Base-by-base conservation (phyloP, 768 basidiomycete genomes). In the Lenzites betulinus region DNA sequence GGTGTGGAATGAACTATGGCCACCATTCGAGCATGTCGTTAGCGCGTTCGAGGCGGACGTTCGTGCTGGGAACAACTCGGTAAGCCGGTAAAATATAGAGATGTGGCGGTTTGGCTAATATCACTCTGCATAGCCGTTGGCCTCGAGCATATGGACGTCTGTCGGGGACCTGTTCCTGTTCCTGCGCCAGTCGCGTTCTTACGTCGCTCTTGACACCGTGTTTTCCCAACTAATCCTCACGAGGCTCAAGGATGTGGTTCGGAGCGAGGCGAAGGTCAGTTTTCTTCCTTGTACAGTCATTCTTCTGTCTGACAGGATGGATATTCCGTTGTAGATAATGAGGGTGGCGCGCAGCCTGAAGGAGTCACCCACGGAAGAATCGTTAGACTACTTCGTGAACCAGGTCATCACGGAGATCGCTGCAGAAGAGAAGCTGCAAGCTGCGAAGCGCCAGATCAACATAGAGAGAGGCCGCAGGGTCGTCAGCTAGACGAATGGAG, bases 1-100 rank as follows among this genome's bases (percentile, higher is more conserved):
- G 42, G 78, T 90, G 11, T 92, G 90, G 90, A 90, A 89, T 66
- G 86, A 89, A 65, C 70, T 92, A 8, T 92, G 89, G 89, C 83
- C 88, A 1, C 80, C 86, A 1, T 89, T 89, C 56, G 86, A 86
- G 64, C 72, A 72, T 13, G 75, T 89, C 36, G 67, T 86, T 15
- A 67, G 74, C 41, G 75, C 78, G 1, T 75, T 88, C 39, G 83
- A 85, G 64, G 69, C 65, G 3, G 84, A 85, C 57, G 73, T 74
- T 16, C 76, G 76, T 51, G 73, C 74, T 35, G 79, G 79, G 28
- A 69, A 66, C 30, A 65, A 63, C 33, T 62, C 65, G 44, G 75
- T 76, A 47, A 47, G 71, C 15, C 7, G 54, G 12, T 11, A 2
- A 48, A 38, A n/a, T 23, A 47, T 11, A 8, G 1, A 3, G n/a